These are phyloP conservation scores for Boletus rubropictus DNA, from an alignment of 768 basidiomycete genomes.

Conservation along the genomic window DNA sequence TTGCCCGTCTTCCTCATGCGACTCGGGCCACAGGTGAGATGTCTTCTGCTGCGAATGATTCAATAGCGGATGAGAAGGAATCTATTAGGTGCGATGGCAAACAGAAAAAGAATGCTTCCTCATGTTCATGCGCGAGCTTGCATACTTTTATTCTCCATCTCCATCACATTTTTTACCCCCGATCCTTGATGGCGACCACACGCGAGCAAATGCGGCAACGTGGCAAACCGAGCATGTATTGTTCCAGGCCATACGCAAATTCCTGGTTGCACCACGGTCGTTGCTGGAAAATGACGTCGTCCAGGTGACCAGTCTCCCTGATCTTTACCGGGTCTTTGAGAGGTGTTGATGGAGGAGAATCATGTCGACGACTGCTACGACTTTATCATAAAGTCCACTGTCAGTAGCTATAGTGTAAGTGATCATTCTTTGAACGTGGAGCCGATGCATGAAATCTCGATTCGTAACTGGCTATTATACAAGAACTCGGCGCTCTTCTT, in stretches of 20 bases:
- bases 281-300: slow-evolving; percentile 70
- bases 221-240: slow-evolving; percentile 92
- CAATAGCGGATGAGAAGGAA: not conserved
- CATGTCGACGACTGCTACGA: slow-evolving; percentile 1
- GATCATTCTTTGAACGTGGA: not conserved
- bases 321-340: slow-evolving; percentile 93
- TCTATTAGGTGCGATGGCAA: slow-evolving; percentile 77
- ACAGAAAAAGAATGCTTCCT: slow-evolving; percentile 82
- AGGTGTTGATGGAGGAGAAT: slow-evolving; percentile 54
- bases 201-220: slow-evolving; percentile 48
- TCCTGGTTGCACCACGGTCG: slow-evolving; percentile 62
- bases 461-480: not conserved
- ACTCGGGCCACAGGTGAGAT: slow-evolving; percentile 77
- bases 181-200: slow-evolving; percentile 29
- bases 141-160: slow-evolving; percentile 78
- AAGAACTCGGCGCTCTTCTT: not conserved
- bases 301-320: slow-evolving; percentile 85
- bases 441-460: not conserved
- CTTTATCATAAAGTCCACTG: not conserved
- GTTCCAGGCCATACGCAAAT: slow-evolving; percentile 79
- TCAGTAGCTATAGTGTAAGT: not conserved
- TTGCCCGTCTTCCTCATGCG: slow-evolving; percentile 87
- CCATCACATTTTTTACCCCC: slow-evolving; percentile 16
- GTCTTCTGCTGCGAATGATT: not conserved
- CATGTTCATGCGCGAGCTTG: slow-evolving; percentile 80